phyloP scores from a whole-genome alignment of 2,329 filamentous ascomycete species.

The Aspergillus ibericus region DNA sequence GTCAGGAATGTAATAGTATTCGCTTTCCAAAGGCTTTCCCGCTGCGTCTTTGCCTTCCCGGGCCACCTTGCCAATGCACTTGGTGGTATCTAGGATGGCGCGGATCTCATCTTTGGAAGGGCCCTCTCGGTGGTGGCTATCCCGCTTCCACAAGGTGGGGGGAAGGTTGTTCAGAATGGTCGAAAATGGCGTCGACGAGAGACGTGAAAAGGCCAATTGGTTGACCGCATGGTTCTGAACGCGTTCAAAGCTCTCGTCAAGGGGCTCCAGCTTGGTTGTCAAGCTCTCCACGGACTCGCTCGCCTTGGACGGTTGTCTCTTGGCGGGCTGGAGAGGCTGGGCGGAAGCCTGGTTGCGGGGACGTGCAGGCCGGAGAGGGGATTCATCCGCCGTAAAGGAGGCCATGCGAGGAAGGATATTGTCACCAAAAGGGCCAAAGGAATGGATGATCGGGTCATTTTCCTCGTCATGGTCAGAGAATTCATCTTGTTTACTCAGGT shows the following conservation, averaged over 20 bases:
- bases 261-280: slow-evolving; percentile 18
- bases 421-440: slow-evolving; percentile 85
- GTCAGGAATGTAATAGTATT: slow-evolving; percentile 95
- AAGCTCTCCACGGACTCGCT: slow-evolving; percentile 19
- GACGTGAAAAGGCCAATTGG: slow-evolving; percentile 89
- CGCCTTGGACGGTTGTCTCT: slow-evolving; percentile 27
- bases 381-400: slow-evolving; percentile 67
- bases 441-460: slow-evolving; percentile 89
- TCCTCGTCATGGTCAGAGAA: slow-evolving; percentile 84
- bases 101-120: slow-evolving; percentile 66
- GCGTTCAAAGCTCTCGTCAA: slow-evolving; percentile 30
- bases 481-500: slow-evolving; percentile 54
- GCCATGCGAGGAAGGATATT: slow-evolving; percentile 81
- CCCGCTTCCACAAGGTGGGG: slow-evolving; percentile 56
- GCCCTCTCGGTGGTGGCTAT: slow-evolving; percentile 40
- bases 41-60: slow-evolving; percentile 95
- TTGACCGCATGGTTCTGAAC: slow-evolving; percentile 84
- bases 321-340: slow-evolving; percentile 36
- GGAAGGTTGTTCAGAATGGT: slow-evolving; percentile 87
- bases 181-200: slow-evolving; percentile 87
- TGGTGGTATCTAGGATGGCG: slow-evolving; percentile 68
- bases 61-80: slow-evolving; percentile 82
- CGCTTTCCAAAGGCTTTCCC: slow-evolving; percentile 87
- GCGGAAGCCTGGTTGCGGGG: slow-evolving; percentile 29
- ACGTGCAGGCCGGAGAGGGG: slow-evolving; percentile 55